These are phyloP conservation scores for Saturnispora silvae DNA, from an alignment of 805 yeast genomes.

Conservation along the genomic window DNA sequence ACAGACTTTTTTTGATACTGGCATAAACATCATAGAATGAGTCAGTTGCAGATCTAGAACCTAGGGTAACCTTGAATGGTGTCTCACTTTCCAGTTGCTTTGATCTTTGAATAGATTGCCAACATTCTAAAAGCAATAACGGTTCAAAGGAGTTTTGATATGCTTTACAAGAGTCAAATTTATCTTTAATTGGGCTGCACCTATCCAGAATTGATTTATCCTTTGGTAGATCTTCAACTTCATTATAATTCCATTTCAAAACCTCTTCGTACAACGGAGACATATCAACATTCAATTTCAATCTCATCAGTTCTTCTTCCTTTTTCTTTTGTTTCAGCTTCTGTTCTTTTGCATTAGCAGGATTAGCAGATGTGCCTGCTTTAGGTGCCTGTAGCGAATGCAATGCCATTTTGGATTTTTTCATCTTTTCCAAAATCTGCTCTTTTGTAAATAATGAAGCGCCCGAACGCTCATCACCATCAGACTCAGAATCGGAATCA, in stretches of 20 bases:
- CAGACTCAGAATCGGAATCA: constrained; percentile 30
- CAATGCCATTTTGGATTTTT: constrained; percentile 17
- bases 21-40: constrained; percentile 82
- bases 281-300: constrained; percentile 66
- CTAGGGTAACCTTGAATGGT: constrained; percentile 62
- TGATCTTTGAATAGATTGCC: constrained; percentile 80
- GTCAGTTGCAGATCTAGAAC: constrained; percentile 74
- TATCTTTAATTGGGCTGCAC: constrained; percentile 41
- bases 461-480: constrained; percentile 28
- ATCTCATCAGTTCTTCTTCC: constrained; percentile 70
- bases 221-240: constrained; percentile 48
- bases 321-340: constrained; percentile 31
- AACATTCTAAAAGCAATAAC: constrained; percentile 74
- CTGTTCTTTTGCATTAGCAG: constrained; percentile 8
- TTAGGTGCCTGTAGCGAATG: constrained; percentile 22
- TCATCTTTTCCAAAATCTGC: constrained; percentile 24
- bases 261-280: constrained; percentile 63
- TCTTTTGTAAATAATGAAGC: constrained; percentile 34
- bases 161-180: constrained; percentile 48
- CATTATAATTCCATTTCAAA: constrained; percentile 66
- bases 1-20: constrained; percentile 43
- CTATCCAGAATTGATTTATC: constrained; percentile 26
- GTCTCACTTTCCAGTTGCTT: constrained; percentile 46
- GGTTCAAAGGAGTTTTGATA: constrained; percentile 71
- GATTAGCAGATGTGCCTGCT: constrained; percentile 15